phyloP scores from a whole-genome alignment of 2,329 filamentous ascomycete genomes.

The Cladophialophora immunda region DNA sequence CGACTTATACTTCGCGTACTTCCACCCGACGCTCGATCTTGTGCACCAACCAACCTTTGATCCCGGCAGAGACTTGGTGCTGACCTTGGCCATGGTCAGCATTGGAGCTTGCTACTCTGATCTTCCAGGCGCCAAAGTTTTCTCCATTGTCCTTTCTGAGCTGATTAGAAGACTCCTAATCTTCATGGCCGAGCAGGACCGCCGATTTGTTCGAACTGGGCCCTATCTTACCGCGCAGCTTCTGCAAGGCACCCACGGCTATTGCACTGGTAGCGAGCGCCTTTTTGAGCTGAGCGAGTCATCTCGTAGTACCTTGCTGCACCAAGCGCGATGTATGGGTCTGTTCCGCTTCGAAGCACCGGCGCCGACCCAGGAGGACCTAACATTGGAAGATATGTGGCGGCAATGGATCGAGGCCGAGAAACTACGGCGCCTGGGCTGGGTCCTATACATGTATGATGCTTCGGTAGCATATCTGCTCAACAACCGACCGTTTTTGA shows the following conservation, averaged over 20 bases:
- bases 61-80: constrained; percentile 1
- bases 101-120: constrained; percentile 26
- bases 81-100: constrained; percentile 12
- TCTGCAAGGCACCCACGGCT: constrained; percentile 20
- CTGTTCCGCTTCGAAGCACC: background rate
- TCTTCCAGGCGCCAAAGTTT: constrained; percentile 1
- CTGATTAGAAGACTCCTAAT: constrained; percentile 14
- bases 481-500: constrained; percentile 17
- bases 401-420: constrained; percentile 9
- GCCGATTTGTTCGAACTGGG: constrained; percentile 13
- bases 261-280: constrained; percentile 13
- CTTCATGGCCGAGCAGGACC: constrained; percentile 28
- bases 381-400: constrained; percentile 5
- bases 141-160: constrained; percentile 19
- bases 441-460: constrained; percentile 25
- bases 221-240: constrained; percentile 17
- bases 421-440: constrained; percentile 13
- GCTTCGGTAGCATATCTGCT: constrained; percentile 13
- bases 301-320: background rate
- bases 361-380: background rate
- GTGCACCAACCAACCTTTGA: constrained; percentile 28
- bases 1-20: constrained; percentile 26
- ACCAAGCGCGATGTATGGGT: constrained; percentile 19
- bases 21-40: constrained; percentile 16
- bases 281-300: constrained; percentile 25